phyloP scores from a whole-genome alignment of 768 basidiomycete species.

The Phylloporus scabripes region DNA sequence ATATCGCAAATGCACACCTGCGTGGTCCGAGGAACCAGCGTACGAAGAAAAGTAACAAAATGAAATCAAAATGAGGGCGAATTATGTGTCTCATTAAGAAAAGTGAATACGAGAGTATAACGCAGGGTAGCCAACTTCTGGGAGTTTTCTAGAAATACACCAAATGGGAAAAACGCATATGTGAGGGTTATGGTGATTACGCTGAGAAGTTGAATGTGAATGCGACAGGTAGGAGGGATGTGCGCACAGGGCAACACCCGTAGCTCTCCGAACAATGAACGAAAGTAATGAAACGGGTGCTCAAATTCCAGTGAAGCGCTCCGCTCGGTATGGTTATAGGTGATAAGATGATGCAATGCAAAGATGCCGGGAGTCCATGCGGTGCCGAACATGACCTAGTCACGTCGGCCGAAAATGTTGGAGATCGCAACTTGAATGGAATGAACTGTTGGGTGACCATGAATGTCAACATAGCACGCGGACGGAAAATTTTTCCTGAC shows the following conservation, averaged over 20 bases:
- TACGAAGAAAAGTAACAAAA: background rate
- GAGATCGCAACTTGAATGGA: slow-evolving; percentile 6
- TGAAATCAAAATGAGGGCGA: background rate
- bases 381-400: slow-evolving; percentile 9
- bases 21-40: background rate
- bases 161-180: background rate
- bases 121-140: slow-evolving; percentile 9
- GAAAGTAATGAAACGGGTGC: slow-evolving; percentile 13
- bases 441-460: slow-evolving; percentile 8
- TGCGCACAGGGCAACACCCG: slow-evolving; percentile 10
- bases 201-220: slow-evolving; percentile 12
- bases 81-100: slow-evolving; percentile 15
- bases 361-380: slow-evolving; percentile 22
- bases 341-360: slow-evolving; percentile 21
- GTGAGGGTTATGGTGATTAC: slow-evolving; percentile 4
- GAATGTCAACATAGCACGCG: slow-evolving; percentile 4
- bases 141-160: slow-evolving; percentile 21
- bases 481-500: slow-evolving; percentile 11
- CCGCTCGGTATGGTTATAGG: slow-evolving; percentile 12
- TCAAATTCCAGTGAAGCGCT: slow-evolving; percentile 29
- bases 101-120: slow-evolving; percentile 10
- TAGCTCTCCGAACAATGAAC: slow-evolving; percentile 14
- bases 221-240: slow-evolving; percentile 10
- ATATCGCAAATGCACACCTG: background rate
- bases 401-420: slow-evolving; percentile 12